Base-by-base conservation (phyloP, 306 rosid genomes). In the Erythrophleum fordii region DNA sequence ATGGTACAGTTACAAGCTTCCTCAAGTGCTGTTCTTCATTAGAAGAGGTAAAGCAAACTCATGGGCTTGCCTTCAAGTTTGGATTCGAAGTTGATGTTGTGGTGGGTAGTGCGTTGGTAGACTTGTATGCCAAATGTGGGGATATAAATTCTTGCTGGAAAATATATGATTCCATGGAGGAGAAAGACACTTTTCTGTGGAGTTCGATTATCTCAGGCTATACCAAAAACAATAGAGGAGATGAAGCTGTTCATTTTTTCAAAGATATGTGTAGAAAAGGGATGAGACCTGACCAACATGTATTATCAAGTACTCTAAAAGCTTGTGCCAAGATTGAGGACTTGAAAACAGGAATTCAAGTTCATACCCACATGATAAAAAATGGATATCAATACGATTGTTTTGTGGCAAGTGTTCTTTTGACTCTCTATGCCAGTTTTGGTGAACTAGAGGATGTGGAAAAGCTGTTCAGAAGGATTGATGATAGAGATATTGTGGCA, bases 121-220 rank as follows among this genome's bases (percentile, higher is more conserved):
- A 88, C 74, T 72, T 79, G 80, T 88, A 86, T 81, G 91, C 81
- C 35, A 83, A 88, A 58, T 84, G 83, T 34, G 78, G 83, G 59
- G 85, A 88, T 42, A 53, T 82, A 26, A 29, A 72, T 76, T 88
- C 89, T 72, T 77, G 85, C 56, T 66, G 79, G 81, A 81, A 77
- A 58, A 51, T 83, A 42, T 85, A 86, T 70, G 85, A 86, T 25
- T 86, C 76, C 41, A 88, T 88, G 82, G 88, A 84, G 83, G 84
- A 80, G 61, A 83, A 86, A 77, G 89, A 88, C 70, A 83, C 22
- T 52, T 88, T 86, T 77, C 82, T 86, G 65, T 86, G 89, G 88
- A 79, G 88, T 82, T 81, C 89, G 1, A 88, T 88, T 31, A 86
- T 88, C 56, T 81, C 92, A 4, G 92, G 88, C 68, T 81, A 76